Evolutionary conservation across 257 asterid species (phyloP), one percentile per base, ranked within the genome.

Genomic region (Solanum bulbocastanum): DNA sequence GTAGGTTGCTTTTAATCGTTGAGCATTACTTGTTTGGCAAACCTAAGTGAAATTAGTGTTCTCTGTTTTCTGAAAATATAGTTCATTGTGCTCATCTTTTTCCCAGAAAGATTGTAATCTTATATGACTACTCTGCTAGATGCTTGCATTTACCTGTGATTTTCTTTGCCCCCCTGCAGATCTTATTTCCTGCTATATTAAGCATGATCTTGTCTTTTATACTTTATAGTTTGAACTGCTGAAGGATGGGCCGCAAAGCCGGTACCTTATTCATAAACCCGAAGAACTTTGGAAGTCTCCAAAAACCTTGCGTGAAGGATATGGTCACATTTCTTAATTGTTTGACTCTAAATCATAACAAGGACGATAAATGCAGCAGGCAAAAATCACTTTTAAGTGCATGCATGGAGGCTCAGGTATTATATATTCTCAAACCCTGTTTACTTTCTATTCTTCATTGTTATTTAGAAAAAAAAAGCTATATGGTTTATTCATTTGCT

Each of bases 401-500:
- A 49, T 97, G 98, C 93, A 93, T 95, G 98, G 95, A 94, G 52
- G 93, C 96, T 85, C 98, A 95, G 98, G 98, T 94, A 89, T 84
- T 94, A 89, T 84, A 62, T 62, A 11, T 62, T 62, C 15, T 62
- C 69, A 62, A 62, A 62, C 6, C 69, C 69, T 22, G 30, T 74
- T 74, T 74, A 1, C 20, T 22, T 74, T 74, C 1, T 11, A 22
- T 71, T 15, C 10, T 37, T 20, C 2, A 74, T 74, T 74, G 49
- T 37, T 27, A 40, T 88, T 83, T 44, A 12, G 75, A 8, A 49
- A 36, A 39, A 39, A 10, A 9, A 14, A 30, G 35, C 1, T 0
- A 52, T 23, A n/a, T 40, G 56, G 68, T 69, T 58, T 23, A 68
- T 52, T 36, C 58, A 46, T 39, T 39, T 22, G 22, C 58, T 71